Percentiles rank a stretch among this genome's conserved stretches.
Evolutionary conservation across 75 land plant genomes (phyloP).

Genomic region (Pinus tabuliformis): DNA sequence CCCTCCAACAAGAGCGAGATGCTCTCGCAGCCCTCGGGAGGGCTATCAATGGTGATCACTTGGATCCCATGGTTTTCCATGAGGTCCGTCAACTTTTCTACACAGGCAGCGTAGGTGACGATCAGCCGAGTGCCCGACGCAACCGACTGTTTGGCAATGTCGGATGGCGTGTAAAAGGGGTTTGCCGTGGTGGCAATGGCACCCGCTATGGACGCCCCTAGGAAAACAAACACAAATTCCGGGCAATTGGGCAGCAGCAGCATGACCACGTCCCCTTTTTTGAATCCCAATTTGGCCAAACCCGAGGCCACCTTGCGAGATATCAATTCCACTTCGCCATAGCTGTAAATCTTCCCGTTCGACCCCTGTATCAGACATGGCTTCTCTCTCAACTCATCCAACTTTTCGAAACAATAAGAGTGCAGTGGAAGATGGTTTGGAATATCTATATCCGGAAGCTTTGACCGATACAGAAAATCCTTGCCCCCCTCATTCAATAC

Average conservation of each 20-base stretch:
- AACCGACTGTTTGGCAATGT: constrained; percentile 73
- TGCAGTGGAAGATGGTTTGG: constrained; percentile 72
- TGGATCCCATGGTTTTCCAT: constrained; percentile 6
- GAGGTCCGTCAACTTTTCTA: constrained; percentile 40
- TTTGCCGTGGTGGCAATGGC: constrained; percentile 91
- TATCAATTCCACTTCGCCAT: constrained; percentile 39
- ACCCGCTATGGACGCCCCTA: constrained; percentile 73
- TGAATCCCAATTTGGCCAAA: constrained; percentile 30
- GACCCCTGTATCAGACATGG: constrained; percentile 57
- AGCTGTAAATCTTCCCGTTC: constrained; percentile 42
- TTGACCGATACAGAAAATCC: constrained; percentile 25
- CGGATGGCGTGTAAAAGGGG: constrained; percentile 80
- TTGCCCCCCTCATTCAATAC: too few relatives aligned
- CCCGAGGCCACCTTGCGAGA: constrained; percentile 18
- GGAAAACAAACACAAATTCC: constrained; percentile 67
- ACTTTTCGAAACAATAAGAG: constrained; percentile 60
- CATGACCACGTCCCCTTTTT: constrained; percentile 80
- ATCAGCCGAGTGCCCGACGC: constrained; percentile 62
- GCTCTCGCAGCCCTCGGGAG: constrained; percentile 40
- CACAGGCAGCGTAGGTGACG: constrained; percentile 40
- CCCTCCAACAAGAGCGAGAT: constrained; percentile 41
- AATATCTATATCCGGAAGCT: constrained; percentile 73
- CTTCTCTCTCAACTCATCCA: constrained; percentile 24
- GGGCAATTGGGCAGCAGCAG: constrained; percentile 87
- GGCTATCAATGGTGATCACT: constrained; percentile 60